A percentile compares a stretch with the other conserved stretches of the same genome.
These are phyloP conservation scores for Fusarium liriodendri DNA, from an alignment of 2,329 filamentous ascomycete genomes.

Conservation along the genomic window DNA sequence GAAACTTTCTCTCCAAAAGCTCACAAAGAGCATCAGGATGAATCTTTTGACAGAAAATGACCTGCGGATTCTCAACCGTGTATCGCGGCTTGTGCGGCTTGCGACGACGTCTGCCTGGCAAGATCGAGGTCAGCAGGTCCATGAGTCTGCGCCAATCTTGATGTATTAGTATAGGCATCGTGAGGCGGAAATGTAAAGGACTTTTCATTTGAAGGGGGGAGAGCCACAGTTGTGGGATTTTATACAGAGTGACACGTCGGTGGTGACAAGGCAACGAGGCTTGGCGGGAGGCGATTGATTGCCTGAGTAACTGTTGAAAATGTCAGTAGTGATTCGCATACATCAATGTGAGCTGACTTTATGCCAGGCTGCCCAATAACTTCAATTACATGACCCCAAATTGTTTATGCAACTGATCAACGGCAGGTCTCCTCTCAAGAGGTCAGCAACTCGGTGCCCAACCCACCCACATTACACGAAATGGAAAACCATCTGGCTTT, in stretches of 20 bases:
- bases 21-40: neutral
- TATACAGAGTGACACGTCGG: neutral
- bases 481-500: neutral
- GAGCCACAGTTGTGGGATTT: neutral
- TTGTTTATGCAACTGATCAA: neutral
- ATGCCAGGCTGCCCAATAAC: neutral
- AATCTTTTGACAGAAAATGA: neutral
- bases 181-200: neutral
- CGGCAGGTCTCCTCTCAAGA: neutral
- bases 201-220: neutral
- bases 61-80: neutral
- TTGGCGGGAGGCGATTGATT: neutral
- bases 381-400: no score
- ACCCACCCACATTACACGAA: neutral
- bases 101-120: neutral
- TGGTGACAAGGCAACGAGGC: neutral
- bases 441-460: neutral
- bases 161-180: neutral
- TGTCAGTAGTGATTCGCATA: neutral
- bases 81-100: neutral
- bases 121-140: neutral
- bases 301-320: neutral
- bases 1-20: neutral
- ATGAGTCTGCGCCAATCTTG: neutral
- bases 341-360: neutral